These are phyloP conservation scores for Komagataella pastoris DNA, from an alignment of 805 yeast species.

Conservation along the genomic window DNA sequence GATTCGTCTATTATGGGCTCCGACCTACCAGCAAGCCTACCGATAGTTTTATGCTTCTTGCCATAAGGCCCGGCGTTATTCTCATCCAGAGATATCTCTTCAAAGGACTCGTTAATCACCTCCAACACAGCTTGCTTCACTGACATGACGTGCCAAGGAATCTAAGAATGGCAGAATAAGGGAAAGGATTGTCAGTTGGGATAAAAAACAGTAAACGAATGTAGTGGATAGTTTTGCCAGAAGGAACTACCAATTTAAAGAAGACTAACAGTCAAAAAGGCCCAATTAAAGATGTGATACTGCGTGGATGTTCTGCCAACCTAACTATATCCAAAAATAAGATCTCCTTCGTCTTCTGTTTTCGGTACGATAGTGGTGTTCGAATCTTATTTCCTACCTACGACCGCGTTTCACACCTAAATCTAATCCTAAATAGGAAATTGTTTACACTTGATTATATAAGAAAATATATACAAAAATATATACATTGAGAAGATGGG, in stretches of 20 bases:
- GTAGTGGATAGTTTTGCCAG: neutral
- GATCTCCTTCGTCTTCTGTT: neutral
- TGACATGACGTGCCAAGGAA: neutral
- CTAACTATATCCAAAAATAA: neutral
- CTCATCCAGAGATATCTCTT: constrained; percentile 13
- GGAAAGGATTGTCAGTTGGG: neutral
- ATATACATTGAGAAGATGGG: neutral
- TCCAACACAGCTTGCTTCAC: constrained; percentile 1
- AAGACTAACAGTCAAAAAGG: neutral
- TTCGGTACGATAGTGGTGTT: neutral
- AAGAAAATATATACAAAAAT: neutral
- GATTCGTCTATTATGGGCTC: neutral
- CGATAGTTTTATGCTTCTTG: neutral
- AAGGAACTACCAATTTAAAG: neutral
- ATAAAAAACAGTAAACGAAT: neutral
- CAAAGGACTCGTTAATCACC: constrained; percentile 20
- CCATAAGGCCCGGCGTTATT: constrained; percentile 1
- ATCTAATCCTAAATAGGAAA: neutral
- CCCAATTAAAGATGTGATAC: neutral
- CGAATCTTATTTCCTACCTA: neutral
- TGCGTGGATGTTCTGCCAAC: neutral
- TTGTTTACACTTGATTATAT: neutral
- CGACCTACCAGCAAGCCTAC: neutral
- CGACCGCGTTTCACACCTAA: neutral
- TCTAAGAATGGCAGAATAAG: neutral